Evolutionary conservation across 139 green algal genomes (phyloP), one percentile per base, ranked within the genome.

Genomic region (Volvox reticuliferus): DNA sequence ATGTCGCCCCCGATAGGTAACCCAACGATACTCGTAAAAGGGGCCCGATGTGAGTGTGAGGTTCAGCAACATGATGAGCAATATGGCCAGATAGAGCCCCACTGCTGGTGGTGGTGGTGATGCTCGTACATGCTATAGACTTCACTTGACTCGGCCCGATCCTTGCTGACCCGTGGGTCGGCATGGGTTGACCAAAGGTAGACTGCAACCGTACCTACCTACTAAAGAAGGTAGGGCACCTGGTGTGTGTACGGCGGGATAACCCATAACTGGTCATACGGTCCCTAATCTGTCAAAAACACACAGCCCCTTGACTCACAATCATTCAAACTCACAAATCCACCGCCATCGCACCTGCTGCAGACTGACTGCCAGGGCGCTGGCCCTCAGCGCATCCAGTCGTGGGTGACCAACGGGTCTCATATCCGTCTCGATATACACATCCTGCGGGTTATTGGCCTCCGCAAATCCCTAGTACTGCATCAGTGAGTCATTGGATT

Each of bases 401-500:
- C 91, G 86, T 0, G 19, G 32, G 69, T 91, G 77, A 55, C 36
- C 55, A 71, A 78, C 73, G 55, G 73, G 86, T 36, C 37, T 19
- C 35, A 94, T 55, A 81, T 93, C 89, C 2, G 68, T 82, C 80
- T 96, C 93, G 2, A 93, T 36, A 87, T 95, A 95, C 81, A 75
- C 67, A 88, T 97, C 95, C 30, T 94, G 80, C 20, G 90, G 89
- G 82, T 95, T 96, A 88, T 94, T 77, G 0, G 82, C 22, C 88
- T 96, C 93, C 35, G 82, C 82, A 55, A 96, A 96, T 84, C 94
- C 93, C 62, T 94, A 95, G 84, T 88, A 93, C 89, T 95, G 92
- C 88, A 93, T 89, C 24, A 97, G 87, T 9, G 75, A 89, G 91
- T 97, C 94, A 55, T 96, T 96, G 81, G 91, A 94, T 90, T 97